These are phyloP conservation scores for Boletus insuetus DNA, from an alignment of 768 basidiomycete species.

Conservation along the genomic window DNA sequence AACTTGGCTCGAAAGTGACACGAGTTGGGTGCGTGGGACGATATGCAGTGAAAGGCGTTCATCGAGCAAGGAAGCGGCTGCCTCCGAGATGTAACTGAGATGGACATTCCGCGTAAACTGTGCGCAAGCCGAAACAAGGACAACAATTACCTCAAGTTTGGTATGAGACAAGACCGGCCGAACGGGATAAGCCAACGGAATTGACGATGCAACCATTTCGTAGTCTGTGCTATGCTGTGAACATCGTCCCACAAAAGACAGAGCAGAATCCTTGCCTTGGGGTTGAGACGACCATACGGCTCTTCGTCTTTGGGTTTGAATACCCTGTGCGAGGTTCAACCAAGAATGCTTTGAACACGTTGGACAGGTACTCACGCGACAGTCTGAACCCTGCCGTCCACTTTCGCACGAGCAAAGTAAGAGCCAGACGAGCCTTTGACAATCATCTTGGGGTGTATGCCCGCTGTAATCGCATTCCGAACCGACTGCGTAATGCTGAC, in stretches of 20 bases:
- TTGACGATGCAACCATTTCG: conserved; percentile 87
- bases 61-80: conserved; percentile 84
- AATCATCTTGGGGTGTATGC: conserved; percentile 90
- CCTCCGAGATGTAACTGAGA: conserved; percentile 80
- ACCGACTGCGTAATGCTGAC: conserved; percentile 61
- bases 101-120: background rate
- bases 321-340: conserved; percentile 46
- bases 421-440: conserved; percentile 86
- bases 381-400: conserved; percentile 73
- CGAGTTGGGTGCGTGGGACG: conserved; percentile 83
- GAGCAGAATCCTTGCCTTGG: conserved; percentile 52
- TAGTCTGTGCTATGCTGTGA: conserved; percentile 50
- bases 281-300: conserved; percentile 84
- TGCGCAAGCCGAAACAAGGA: background rate
- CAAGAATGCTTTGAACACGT: background rate
- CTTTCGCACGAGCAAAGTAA: conserved; percentile 85
- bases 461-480: conserved; percentile 65
- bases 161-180: conserved; percentile 84
- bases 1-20: conserved; percentile 74
- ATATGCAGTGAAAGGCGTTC: conserved; percentile 70
- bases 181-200: conserved; percentile 90
- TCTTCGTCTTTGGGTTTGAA: conserved; percentile 94
- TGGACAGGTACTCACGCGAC: conserved; percentile 58
- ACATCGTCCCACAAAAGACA: background rate
- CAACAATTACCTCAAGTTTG: conserved; percentile 68